Conservation (phyloP, 352 stramenopile species). For the Phytophthora tubulina region DNA sequence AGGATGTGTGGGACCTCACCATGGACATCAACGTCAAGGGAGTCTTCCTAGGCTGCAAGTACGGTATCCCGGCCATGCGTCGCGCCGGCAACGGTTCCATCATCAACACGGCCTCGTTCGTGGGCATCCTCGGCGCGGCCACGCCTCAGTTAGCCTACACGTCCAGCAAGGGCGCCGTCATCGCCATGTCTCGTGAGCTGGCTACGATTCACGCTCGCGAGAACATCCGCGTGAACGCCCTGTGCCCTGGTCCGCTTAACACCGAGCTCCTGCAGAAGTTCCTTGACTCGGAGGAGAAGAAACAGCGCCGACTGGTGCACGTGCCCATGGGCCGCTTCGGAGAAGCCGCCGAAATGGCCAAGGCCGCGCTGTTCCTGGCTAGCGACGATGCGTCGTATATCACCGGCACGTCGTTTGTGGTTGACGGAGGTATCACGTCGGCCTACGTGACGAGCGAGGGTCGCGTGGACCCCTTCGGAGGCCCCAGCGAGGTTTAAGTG, state of each 20-base stretch:
- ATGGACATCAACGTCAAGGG: conserved; percentile 92
- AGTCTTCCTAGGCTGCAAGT: conserved; percentile 91
- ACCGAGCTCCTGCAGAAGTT: conserved; percentile 91
- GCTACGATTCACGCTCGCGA: conserved; percentile 87
- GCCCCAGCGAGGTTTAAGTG: conserved; percentile 76
- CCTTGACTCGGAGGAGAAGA: conserved; percentile 85
- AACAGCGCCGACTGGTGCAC: conserved; percentile 87
- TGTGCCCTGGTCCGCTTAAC: conserved; percentile 88
- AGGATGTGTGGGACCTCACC: conserved; percentile 87
- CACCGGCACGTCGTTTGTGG: conserved; percentile 87
- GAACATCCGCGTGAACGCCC: conserved; percentile 90
- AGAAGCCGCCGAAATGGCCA: conserved; percentile 89
- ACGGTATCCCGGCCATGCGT: conserved; percentile 83
- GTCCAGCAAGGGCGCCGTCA: conserved; percentile 88
- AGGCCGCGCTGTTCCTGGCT: conserved; percentile 87
- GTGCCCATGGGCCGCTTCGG: conserved; percentile 91
- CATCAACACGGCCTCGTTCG: conserved; percentile 91
- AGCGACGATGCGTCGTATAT: conserved; percentile 90
- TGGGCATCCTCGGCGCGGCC: conserved; percentile 80
- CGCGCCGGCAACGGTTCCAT: conserved; percentile 85
- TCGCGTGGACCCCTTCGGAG: conserved; percentile 83
- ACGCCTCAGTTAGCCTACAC: conserved; percentile 92
- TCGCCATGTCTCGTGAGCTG: conserved; percentile 88
- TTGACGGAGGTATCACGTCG: conserved; percentile 90
- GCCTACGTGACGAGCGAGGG: conserved; percentile 88